Base-by-base conservation (phyloP, 1,139 yeast genomes). In the Arxiozyma slooffiae region DNA sequence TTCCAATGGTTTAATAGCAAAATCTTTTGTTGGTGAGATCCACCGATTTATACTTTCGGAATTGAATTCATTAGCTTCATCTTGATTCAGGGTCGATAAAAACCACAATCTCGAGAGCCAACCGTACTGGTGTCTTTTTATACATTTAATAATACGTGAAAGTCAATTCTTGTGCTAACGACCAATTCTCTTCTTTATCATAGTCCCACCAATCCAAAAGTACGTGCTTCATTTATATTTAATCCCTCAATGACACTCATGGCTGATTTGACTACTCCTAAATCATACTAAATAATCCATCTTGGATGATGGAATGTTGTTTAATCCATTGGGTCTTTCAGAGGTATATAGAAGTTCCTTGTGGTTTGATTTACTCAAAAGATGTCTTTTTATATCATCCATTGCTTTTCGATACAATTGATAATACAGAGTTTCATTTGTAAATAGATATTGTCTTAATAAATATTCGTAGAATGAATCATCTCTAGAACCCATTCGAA, bases 241-340 rank as follows among this genome's bases (percentile, higher is more conserved):
- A 72, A 61, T 14, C 97, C 97, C 47, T 77, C 79, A 3, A 94
- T 90, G 18, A 97, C 96, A 34, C 97, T 97, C 49, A 89, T 71
- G 0, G 96, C 95, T 56, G 89, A 77, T 60, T n/a, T 86, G 76
- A 0, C 97, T 97, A 51, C 96, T 96, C 62, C 87, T 81, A 70
- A 88, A 89, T 67, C 97, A 90, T 21, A 88, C 97, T 56, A 88
- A 73, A 68, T 90, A 97, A 64, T 90, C 97, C 96, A 90, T 88
- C 66, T 88, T 89, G 20, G 81, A 71, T n/a, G 84, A 79, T 1
- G 72, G 70, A 0, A 82, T 82, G 16, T 67, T 69, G 1, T 54
- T 23, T 20, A 87, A 62, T 8, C 97, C 97, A 37, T 68, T 60
- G 24, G 84, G 87, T 49, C 80, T 75, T 67, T 90, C 97, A 14